Conservation (phyloP, 805 yeast genomes). For the Tetrapisispora pingtungensis region DNA sequence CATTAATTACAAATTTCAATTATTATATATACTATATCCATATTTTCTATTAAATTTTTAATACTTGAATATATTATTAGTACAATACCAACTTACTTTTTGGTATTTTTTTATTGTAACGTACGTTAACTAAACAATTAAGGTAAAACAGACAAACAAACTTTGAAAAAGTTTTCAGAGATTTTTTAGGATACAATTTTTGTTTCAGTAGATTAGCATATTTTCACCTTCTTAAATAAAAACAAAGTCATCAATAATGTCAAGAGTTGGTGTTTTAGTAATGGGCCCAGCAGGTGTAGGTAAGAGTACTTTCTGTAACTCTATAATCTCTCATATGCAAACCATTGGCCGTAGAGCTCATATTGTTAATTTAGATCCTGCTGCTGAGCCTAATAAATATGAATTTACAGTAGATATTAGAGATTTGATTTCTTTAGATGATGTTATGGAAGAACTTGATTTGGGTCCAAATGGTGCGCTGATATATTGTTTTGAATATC, state of each 20-base stretch:
- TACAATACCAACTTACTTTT: too few relatives aligned
- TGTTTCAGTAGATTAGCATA: too few relatives aligned
- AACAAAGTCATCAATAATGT: slow-evolving; percentile 47
- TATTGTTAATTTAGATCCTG: slow-evolving; percentile 91
- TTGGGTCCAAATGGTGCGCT: slow-evolving; percentile 94
- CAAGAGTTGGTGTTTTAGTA: slow-evolving; percentile 87
- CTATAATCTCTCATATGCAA: slow-evolving; percentile 80
- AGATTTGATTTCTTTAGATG: slow-evolving; percentile 81
- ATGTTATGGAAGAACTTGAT: slow-evolving; percentile 90
- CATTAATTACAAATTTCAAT: too few relatives aligned
- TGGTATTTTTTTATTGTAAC: too few relatives aligned
- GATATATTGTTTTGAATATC: slow-evolving; percentile 85
- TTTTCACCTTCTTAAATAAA: too few relatives aligned
- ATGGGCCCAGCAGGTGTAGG: slow-evolving; percentile 99
- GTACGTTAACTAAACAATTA: too few relatives aligned
- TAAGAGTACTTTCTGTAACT: slow-evolving; percentile 83
- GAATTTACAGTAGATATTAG: slow-evolving; percentile 89
- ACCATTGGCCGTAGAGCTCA: slow-evolving; percentile 88
- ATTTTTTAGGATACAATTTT: too few relatives aligned
- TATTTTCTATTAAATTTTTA: too few relatives aligned
- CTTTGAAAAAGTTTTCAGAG: too few relatives aligned
- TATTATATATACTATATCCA: too few relatives aligned
- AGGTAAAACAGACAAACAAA: too few relatives aligned
- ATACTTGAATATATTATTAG: too few relatives aligned
- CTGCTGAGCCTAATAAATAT: slow-evolving; percentile 86